Evolutionary conservation across 2,329 filamentous ascomycete species (phyloP).

Genomic region (Fusarium devonianum): DNA sequence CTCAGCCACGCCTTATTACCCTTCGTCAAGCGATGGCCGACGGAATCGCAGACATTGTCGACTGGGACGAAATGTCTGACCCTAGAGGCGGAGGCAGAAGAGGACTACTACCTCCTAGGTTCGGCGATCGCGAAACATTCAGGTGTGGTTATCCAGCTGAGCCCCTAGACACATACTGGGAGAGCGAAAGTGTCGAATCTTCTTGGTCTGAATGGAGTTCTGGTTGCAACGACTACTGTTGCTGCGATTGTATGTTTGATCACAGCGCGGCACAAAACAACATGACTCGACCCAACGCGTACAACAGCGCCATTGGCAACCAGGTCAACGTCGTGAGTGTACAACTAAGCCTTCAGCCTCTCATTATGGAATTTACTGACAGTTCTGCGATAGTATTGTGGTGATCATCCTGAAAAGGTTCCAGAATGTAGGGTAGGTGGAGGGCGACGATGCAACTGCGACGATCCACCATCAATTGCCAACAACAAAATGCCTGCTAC

Average conservation of each 20-base stretch:
- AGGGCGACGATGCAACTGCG: background rate
- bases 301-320: background rate
- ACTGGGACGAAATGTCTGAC: conserved; percentile 2
- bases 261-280: background rate
- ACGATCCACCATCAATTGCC: background rate
- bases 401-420: background rate
- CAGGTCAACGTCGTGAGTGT: conserved; percentile 6
- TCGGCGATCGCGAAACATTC: background rate
- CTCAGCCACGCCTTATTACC: too few species aligned
- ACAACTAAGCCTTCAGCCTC: too few species aligned
- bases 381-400: background rate
- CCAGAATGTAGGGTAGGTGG: background rate
- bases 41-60: conserved; percentile 20
- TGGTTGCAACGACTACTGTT: conserved; percentile 8
- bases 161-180: conserved; percentile 10
- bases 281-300: background rate
- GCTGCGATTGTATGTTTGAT: conserved; percentile 21
- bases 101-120: background rate
- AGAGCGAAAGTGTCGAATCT: conserved; percentile 1
- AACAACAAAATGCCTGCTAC: background rate
- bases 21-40: conserved; percentile 12
- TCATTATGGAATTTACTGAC: background rate
- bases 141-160: background rate
- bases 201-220: conserved; percentile 17
- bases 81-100: background rate